Evolutionary conservation across 2,329 filamentous ascomycete species (phyloP).

Genomic region (Cytospora paraplurivora): DNA sequence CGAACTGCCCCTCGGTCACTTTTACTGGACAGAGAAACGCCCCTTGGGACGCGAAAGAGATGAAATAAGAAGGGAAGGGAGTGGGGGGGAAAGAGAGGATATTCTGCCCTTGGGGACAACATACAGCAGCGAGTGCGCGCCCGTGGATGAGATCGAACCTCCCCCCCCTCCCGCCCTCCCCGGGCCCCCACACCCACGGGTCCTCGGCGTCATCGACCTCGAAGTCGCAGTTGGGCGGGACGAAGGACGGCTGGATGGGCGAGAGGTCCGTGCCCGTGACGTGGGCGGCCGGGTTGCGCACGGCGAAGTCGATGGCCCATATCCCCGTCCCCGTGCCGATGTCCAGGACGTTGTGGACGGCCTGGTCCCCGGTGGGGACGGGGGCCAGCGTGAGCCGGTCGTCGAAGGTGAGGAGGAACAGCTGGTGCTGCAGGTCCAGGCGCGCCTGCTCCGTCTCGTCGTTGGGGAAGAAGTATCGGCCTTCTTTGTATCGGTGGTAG

Average conservation of each 20-base stretch:
- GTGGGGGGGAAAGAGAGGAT: too few relatives aligned
- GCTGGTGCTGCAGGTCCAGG: slow-evolving; percentile 17
- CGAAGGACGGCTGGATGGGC: slow-evolving; percentile 30
- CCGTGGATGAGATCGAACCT: slow-evolving; percentile 20
- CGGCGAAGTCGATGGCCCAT: slow-evolving; percentile 21
- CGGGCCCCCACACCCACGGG: slow-evolving; percentile 5
- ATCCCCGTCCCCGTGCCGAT: slow-evolving; percentile 23
- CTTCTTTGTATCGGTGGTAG: too few relatives aligned
- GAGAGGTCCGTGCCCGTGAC: slow-evolving; percentile 31
- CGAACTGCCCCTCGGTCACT: too few relatives aligned
- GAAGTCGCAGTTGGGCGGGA: slow-evolving; percentile 14
- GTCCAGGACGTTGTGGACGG: slow-evolving; percentile 10
- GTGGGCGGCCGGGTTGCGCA: slow-evolving; percentile 20
- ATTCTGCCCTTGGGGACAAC: too few relatives aligned
- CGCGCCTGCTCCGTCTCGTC: too few relatives aligned
- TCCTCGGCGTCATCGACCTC: slow-evolving; percentile 21
- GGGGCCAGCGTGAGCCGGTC: slow-evolving; percentile 13
- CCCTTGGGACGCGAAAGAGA: too few relatives aligned
- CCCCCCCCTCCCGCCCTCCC: background rate
- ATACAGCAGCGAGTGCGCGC: slow-evolving; percentile 14
- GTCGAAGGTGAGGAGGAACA: slow-evolving; percentile 12
- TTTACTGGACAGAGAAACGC: too few relatives aligned
- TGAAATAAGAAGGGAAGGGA: too few relatives aligned
- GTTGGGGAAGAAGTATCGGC: too few relatives aligned
- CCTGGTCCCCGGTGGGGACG: background rate